Evolutionary conservation across 345 rosid species (phyloP).

Genomic region (Capsella bursapastoris): DNA sequence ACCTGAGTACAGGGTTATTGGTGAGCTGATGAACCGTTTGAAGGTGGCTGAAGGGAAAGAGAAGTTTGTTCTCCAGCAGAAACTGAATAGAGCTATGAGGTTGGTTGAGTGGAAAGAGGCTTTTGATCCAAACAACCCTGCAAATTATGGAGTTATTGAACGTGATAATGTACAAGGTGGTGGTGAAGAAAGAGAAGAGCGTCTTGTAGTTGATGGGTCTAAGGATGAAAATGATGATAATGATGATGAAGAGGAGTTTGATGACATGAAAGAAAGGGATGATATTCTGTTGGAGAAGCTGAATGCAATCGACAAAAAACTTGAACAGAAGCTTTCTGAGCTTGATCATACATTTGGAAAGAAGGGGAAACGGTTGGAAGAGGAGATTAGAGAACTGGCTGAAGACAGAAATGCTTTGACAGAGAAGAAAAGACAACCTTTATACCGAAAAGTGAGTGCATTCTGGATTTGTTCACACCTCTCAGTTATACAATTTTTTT

Average conservation of each 20-base stretch:
- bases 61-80: slow-evolving; percentile 83
- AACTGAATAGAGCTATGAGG: slow-evolving; percentile 85
- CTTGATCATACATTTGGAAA: slow-evolving; percentile 92
- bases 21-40: slow-evolving; percentile 81
- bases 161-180: slow-evolving; percentile 52
- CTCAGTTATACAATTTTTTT: not conserved
- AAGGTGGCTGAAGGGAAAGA: slow-evolving; percentile 91
- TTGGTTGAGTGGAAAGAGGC: slow-evolving; percentile 86
- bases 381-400: slow-evolving; percentile 89
- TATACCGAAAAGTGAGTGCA: slow-evolving; percentile 72
- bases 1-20: slow-evolving; percentile 87
- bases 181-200: slow-evolving; percentile 52
- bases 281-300: slow-evolving; percentile 73
- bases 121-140: slow-evolving; percentile 86
- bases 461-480: not conserved
- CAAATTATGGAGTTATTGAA: slow-evolving; percentile 71
- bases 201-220: slow-evolving; percentile 37
- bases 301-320: slow-evolving; percentile 76
- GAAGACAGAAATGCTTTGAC: slow-evolving; percentile 95
- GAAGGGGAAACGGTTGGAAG: slow-evolving; percentile 89
- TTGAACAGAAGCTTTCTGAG: slow-evolving; percentile 82
- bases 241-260: slow-evolving; percentile 81
- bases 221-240: slow-evolving; percentile 44
- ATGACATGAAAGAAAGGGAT: slow-evolving; percentile 93
- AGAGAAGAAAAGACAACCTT: slow-evolving; percentile 81